Evolutionary conservation across 768 basidiomycete species (phyloP).

Genomic region (Lyophyllum semitale): DNA sequence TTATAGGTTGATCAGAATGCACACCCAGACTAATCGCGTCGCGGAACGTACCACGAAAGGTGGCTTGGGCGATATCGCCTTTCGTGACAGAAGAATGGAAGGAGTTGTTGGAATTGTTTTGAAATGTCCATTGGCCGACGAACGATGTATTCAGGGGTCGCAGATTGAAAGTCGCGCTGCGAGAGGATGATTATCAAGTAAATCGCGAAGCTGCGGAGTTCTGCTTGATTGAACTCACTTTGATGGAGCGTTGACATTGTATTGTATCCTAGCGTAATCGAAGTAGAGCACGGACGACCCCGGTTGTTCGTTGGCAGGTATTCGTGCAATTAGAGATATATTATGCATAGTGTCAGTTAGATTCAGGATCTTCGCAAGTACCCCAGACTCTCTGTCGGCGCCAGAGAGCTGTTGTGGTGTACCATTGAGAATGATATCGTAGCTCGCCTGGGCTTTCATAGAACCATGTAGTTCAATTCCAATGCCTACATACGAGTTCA

Average conservation of each 20-base stretch:
- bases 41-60: conserved; percentile 49
- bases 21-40: conserved; percentile 1
- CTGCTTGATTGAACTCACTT: conserved; percentile 28
- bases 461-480: conserved; percentile 63
- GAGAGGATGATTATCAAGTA: background rate
- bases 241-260: conserved; percentile 29
- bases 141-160: conserved; percentile 48
- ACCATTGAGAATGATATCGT: conserved; percentile 57
- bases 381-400: conserved; percentile 28
- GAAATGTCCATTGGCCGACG: conserved; percentile 56
- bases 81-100: conserved; percentile 32
- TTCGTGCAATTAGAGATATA: conserved; percentile 53
- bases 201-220: background rate
- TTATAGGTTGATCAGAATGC: background rate
- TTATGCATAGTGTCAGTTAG: conserved; percentile 54
- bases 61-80: conserved; percentile 44
- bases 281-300: conserved; percentile 49
- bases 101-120: conserved; percentile 17
- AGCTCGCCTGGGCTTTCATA: conserved; percentile 39
- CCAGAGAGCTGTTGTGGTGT: conserved; percentile 22
- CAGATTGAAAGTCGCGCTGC: conserved; percentile 7
- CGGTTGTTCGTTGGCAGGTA: conserved; percentile 18
- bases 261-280: conserved; percentile 55
- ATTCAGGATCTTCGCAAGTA: conserved; percentile 51
- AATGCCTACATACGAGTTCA: conserved; percentile 47